These are phyloP conservation scores for Rhodotorula mucilaginosa DNA, from an alignment of 1,284 basidiomycete species.

Conservation along the genomic window DNA sequence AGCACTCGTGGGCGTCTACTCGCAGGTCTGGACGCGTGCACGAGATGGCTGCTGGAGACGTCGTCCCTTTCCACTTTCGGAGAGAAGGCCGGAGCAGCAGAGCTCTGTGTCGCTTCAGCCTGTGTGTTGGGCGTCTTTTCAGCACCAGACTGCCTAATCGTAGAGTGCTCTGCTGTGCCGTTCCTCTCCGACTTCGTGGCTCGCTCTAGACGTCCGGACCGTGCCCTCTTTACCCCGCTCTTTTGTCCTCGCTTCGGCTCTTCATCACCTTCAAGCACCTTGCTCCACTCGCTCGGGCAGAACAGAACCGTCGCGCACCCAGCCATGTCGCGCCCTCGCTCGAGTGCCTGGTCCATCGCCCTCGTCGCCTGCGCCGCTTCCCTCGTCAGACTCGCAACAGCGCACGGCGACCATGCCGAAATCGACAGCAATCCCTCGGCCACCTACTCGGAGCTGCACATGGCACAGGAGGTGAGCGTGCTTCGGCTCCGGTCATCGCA, in stretches of 20 bases:
- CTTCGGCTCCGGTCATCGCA: too few species aligned
- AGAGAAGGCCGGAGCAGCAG: too few species aligned
- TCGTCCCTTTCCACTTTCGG: too few species aligned
- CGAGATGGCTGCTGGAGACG: too few species aligned
- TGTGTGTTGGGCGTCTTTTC: too few species aligned
- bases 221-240: too few species aligned
- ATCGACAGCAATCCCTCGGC: constrained; percentile 27
- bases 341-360: neutral
- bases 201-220: too few species aligned
- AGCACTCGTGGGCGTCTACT: neutral
- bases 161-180: too few species aligned
- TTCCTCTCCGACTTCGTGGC: too few species aligned
- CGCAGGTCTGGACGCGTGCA: too few species aligned
- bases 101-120: too few species aligned
- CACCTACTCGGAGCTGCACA: constrained; percentile 42
- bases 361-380: constrained; percentile 2
- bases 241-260: neutral
- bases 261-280: neutral
- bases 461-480: constrained; percentile 40
- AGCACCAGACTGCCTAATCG: too few species aligned
- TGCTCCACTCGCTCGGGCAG: neutral
- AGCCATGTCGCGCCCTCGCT: neutral
- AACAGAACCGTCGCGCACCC: neutral
- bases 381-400: constrained; percentile 13
- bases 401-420: constrained; percentile 34